A percentile compares a stretch with the other conserved stretches of the same genome.
Conservation (phyloP, 805 yeast genomes). For the Debaryomyces tyrocola region DNA sequence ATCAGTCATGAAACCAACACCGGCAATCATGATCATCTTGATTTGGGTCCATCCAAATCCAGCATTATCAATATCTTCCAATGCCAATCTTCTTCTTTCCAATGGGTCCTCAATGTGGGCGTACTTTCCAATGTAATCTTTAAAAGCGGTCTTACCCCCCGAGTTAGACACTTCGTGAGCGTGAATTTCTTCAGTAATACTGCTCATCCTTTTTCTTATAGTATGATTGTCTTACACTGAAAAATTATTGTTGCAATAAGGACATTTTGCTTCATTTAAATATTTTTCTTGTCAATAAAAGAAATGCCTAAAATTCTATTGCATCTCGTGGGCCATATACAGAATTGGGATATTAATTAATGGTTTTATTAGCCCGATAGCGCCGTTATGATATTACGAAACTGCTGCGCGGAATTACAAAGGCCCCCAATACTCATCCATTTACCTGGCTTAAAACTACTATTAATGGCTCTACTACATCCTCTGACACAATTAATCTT, state of each 20-base stretch:
- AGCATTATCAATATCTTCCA: constrained; percentile 80
- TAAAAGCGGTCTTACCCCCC: constrained; percentile 88
- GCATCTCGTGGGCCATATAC: no score
- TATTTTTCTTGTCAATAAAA: no score
- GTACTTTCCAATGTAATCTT: constrained; percentile 75
- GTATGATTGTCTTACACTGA: no score
- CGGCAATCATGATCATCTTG: constrained; percentile 79
- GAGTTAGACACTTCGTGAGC: constrained; percentile 6
- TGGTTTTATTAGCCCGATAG: neutral
- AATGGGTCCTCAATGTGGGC: constrained; percentile 82
- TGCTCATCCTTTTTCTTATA: neutral
- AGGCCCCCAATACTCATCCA: no score
- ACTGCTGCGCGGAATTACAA: no score
- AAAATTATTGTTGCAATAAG: no score
- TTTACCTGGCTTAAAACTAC: no score
- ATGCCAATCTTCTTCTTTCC: constrained; percentile 83
- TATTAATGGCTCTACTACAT: no score
- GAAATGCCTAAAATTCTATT: no score
- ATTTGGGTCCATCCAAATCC: constrained; percentile 80
- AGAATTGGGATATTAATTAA: neutral
- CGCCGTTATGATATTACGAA: neutral
- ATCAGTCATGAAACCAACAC: constrained; percentile 93
- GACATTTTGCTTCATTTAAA: no score
- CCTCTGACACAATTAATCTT: no score
- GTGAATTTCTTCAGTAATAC: neutral